These are phyloP conservation scores for Euryodendron excelsum DNA, from an alignment of 148 eudicot genomes.

Conservation along the genomic window DNA sequence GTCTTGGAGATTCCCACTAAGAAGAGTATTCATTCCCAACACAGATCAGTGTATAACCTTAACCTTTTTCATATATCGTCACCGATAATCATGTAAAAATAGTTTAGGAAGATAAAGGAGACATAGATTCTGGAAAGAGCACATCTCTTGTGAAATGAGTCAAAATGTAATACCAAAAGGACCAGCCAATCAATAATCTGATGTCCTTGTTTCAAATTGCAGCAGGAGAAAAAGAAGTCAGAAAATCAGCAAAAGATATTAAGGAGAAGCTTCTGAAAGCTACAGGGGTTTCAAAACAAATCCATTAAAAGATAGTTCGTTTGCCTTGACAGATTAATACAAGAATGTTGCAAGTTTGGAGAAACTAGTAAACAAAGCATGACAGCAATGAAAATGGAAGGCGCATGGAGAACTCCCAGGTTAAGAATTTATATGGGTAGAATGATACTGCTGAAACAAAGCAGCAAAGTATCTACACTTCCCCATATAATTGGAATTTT, in stretches of 20 bases:
- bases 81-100: background rate
- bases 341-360: background rate
- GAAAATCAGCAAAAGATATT: background rate
- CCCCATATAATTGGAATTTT: background rate
- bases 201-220: background rate
- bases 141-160: background rate
- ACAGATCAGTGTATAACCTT: background rate
- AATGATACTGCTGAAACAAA: background rate
- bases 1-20: background rate
- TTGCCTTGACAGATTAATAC: slow-evolving; percentile 17
- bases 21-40: background rate
- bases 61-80: background rate
- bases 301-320: slow-evolving; percentile 34
- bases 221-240: background rate
- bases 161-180: background rate
- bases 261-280: slow-evolving; percentile 8
- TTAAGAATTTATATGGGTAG: background rate
- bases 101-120: background rate
- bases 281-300: slow-evolving; percentile 3
- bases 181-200: background rate
- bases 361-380: background rate
- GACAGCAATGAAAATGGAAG: background rate
- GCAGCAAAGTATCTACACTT: background rate
- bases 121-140: slow-evolving; percentile 7
- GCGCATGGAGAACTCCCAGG: background rate